A percentile compares a stretch with the other conserved stretches of the same genome.
These are phyloP conservation scores for Trichodelitschia bisporula DNA, from an alignment of 495 filamentous ascomycete species.

Conservation along the genomic window DNA sequence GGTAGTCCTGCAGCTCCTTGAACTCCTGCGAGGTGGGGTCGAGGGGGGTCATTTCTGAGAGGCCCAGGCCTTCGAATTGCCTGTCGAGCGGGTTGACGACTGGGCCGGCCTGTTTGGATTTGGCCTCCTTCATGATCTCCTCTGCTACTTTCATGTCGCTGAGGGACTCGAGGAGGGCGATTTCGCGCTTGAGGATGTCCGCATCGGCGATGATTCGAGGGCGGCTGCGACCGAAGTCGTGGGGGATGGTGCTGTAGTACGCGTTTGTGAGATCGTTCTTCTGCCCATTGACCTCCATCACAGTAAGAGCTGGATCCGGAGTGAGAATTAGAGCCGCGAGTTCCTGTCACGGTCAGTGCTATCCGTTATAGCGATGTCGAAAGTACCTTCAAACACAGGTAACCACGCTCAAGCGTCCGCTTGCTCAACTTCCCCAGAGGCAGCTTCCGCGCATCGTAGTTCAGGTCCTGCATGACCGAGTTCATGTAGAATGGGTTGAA, in stretches of 20 bases:
- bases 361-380: too few relatives aligned
- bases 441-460: slow-evolving; percentile 54
- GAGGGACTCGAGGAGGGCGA: slow-evolving; percentile 51
- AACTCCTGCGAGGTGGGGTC: slow-evolving; percentile 34
- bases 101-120: slow-evolving; percentile 18
- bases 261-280: slow-evolving; percentile 39
- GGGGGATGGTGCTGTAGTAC: slow-evolving; percentile 66
- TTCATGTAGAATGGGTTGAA: slow-evolving; percentile 52
- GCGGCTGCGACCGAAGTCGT: slow-evolving; percentile 46
- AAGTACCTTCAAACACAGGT: slow-evolving; percentile 43
- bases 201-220: slow-evolving; percentile 36
- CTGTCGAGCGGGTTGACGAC: slow-evolving; percentile 38
- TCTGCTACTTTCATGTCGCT: slow-evolving; percentile 64
- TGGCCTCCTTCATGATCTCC: slow-evolving; percentile 43
- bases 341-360: too few relatives aligned
- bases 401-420: slow-evolving; percentile 42
- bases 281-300: slow-evolving; percentile 15
- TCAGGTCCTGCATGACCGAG: slow-evolving; percentile 37
- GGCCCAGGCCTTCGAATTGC: slow-evolving; percentile 40
- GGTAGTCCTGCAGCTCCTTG: slow-evolving; percentile 33
- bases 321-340: too few relatives aligned
- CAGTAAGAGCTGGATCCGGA: too few relatives aligned
- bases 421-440: slow-evolving; percentile 69
- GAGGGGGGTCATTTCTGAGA: slow-evolving; percentile 56
- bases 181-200: slow-evolving; percentile 38